Conservation (phyloP, 1,284 basidiomycete species). For the Ceratobasidium sp. region DNA sequence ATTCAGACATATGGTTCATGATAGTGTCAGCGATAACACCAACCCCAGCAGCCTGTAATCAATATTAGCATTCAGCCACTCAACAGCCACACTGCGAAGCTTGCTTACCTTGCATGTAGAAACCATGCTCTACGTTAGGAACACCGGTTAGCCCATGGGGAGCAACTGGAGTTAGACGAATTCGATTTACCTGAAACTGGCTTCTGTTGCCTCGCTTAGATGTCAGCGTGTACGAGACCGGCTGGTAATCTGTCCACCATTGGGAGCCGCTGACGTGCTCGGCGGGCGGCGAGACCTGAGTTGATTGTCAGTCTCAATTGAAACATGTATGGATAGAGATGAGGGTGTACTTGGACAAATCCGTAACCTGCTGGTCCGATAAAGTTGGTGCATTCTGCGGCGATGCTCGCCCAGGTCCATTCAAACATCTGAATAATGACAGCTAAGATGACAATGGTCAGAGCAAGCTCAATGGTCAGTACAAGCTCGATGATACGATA, state of each 20-base stretch:
- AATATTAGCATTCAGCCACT: not conserved
- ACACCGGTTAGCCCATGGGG: conserved; percentile 38
- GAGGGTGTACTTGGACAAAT: conserved; percentile 51
- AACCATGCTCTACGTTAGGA: conserved; percentile 45
- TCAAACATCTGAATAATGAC: conserved; percentile 46
- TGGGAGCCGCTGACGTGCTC: conserved; percentile 57
- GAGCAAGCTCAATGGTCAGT: too few relatives aligned
- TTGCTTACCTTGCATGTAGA: conserved; percentile 37
- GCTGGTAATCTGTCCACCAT: conserved; percentile 79
- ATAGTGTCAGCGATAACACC: conserved; percentile 47
- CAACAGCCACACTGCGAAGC: not conserved
- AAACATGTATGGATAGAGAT: too few relatives aligned
- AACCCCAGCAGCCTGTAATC: conserved; percentile 44
- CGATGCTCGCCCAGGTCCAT: conserved; percentile 45
- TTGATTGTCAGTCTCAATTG: not conserved
- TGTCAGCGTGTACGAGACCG: conserved; percentile 62
- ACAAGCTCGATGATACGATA: not conserved
- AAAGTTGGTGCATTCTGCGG: conserved; percentile 44
- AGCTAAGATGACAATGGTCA: conserved; percentile 14
- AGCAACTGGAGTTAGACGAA: conserved; percentile 54
- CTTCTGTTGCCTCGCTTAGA: conserved; percentile 48
- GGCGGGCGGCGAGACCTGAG: conserved; percentile 40
- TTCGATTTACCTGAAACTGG: conserved; percentile 59
- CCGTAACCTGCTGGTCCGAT: conserved; percentile 45
- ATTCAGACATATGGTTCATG: conserved; percentile 45